Evolutionary conservation across 2,329 filamentous ascomycete species (phyloP).

Genomic region (Fusarium sp.): DNA sequence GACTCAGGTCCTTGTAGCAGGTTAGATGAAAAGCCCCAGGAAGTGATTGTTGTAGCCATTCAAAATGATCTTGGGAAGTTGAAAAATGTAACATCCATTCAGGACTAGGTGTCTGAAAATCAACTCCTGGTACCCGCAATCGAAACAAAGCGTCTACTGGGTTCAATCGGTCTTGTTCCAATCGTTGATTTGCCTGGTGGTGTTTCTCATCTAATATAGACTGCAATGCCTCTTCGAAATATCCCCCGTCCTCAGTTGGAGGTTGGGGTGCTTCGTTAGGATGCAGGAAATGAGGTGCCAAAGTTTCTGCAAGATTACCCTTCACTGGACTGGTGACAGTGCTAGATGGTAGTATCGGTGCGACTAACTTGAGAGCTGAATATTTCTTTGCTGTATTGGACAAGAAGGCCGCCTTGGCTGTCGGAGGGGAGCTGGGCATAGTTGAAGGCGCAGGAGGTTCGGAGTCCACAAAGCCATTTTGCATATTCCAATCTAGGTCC

Average conservation of each 20-base stretch:
- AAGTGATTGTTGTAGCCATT: slow-evolving; percentile 35
- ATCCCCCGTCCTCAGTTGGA: neutral
- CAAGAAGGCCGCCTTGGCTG: neutral
- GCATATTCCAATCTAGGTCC: slow-evolving; percentile 11
- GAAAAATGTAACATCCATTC: slow-evolving; percentile 37
- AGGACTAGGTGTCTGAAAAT: slow-evolving; percentile 40
- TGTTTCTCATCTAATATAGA: slow-evolving; percentile 32
- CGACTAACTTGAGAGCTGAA: slow-evolving; percentile 34
- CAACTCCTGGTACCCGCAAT: slow-evolving; percentile 44
- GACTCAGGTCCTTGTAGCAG: neutral
- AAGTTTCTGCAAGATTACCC: neutral
- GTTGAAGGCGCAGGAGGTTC: slow-evolving; percentile 21
- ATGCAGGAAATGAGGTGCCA: neutral
- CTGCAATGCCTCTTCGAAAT: slow-evolving; percentile 43
- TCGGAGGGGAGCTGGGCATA: slow-evolving; percentile 26
- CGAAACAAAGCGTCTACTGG: slow-evolving; percentile 41
- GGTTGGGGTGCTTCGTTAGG: neutral
- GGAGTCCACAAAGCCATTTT: slow-evolving; percentile 33
- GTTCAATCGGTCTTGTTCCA: slow-evolving; percentile 46
- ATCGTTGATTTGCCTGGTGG: slow-evolving; percentile 1
- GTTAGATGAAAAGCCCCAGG: slow-evolving; percentile 3
- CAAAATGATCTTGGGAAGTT: slow-evolving; percentile 40
- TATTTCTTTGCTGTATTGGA: neutral
- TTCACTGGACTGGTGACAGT: neutral
- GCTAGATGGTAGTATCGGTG: slow-evolving; percentile 37